Conservation (phyloP, 345 rosid genomes). For the Euclidium syriacum region DNA sequence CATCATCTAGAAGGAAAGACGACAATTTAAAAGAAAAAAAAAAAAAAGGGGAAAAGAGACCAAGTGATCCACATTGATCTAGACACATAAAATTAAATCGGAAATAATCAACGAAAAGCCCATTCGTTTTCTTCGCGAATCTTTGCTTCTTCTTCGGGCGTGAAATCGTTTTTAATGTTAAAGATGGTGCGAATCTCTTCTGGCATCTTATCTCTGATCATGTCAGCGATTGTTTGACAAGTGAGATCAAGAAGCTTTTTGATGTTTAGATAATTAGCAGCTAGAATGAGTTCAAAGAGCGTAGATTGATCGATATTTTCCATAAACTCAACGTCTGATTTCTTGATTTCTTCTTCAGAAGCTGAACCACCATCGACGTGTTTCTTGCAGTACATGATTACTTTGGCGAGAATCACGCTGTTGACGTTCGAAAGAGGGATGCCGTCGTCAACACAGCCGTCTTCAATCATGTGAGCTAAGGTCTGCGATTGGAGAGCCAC, state of each 20-base stretch:
- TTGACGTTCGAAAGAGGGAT: not conserved
- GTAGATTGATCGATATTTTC: not conserved
- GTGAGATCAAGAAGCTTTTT: not conserved
- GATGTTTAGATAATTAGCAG: not conserved
- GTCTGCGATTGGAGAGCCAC: not conserved
- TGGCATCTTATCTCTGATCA: not conserved
- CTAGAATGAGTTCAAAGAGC: not conserved
- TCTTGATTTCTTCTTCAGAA: not conserved
- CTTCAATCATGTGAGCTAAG: not conserved
- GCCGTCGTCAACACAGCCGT: not conserved
- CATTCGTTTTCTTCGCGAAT: not conserved
- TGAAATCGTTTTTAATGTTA: not conserved
- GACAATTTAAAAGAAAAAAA: too few species aligned
- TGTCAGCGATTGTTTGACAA: not conserved
- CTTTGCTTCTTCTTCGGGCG: not conserved
- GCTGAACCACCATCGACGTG: not conserved
- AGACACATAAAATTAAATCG: too few species aligned
- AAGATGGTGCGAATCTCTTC: not conserved
- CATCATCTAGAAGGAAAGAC: too few species aligned
- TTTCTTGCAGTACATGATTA: slow-evolving; percentile 8
- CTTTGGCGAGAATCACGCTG: not conserved
- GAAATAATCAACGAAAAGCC: not conserved
- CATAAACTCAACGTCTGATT: not conserved
- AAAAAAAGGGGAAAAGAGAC: too few species aligned
- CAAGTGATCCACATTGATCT: too few species aligned